Evolutionary conservation across 2,329 filamentous ascomycete species (phyloP), one percentile per base, ranked within the genome.

Genomic region (Dactylonectria estremocensis): DNA sequence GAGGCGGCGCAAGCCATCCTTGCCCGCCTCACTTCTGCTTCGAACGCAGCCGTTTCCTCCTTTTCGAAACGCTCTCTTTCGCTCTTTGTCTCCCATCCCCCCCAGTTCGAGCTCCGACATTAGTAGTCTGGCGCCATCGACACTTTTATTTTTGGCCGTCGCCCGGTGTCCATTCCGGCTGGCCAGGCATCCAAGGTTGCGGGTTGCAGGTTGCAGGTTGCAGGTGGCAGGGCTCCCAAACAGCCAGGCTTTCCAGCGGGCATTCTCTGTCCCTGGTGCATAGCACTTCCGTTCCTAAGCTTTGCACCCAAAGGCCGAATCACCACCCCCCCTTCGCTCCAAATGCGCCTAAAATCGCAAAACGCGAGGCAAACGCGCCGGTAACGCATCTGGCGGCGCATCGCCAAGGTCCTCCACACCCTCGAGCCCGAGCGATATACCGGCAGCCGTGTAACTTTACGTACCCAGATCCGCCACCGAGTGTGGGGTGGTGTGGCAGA

Each of bases 401-500:
- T 52, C 48, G 48, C 48, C 16, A 52, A 52, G 48, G 24, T 7
- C 7, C 24, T 50, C 48, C 20, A 14, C 3, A 24, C 48, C 48
- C 22, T 24, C 48, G 24, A n/a, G 14, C 14, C 10, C 10, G 49
- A 53, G 49, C 49, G 49, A 53, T 20, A 53, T 53, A 53, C 49
- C 49, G 49, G 28, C 28, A 49, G 24, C 20, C 20, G 24, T 49
- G 49, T 6, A 11, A 31, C 18, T 24, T 24, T 64, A 60, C 62
- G 62, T 53, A 60, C 62, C 55, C 50, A 60, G 62, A 64, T 64
- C 62, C 55, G 57, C 62, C 62, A 64, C 62, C 62, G 62, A 64
- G 58, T 64, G 62, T 64, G 62, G 55, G 55, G 62, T 64, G 55
- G 62, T 60, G 37, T 64, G 49, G 46, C 20, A 60, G 45, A 60